These are phyloP conservation scores for Aureobasidium sp. DNA, from an alignment of 2,329 filamentous ascomycete species.

Conservation along the genomic window DNA sequence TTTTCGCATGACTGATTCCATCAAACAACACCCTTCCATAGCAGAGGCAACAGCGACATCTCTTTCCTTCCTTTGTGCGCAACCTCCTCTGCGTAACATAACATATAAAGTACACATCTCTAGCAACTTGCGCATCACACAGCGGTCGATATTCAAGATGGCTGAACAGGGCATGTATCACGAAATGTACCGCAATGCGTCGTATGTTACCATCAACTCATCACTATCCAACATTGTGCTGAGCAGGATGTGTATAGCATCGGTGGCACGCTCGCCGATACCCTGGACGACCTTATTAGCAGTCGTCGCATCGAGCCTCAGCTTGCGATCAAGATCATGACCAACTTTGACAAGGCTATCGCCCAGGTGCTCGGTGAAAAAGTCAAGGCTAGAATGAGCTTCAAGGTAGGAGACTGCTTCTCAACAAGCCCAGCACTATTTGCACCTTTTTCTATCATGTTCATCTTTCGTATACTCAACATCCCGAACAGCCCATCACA, in stretches of 20 bases:
- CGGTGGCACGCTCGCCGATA: conserved; percentile 87
- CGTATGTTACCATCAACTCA: conserved; percentile 50
- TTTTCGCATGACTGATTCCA: not conserved
- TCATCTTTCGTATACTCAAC: not conserved
- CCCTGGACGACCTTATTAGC: conserved; percentile 92
- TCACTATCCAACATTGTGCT: conserved; percentile 16
- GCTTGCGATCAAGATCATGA: conserved; percentile 95
- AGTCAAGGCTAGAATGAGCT: conserved; percentile 73
- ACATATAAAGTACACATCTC: not conserved
- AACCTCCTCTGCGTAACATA: not conserved
- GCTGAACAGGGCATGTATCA: conserved; percentile 55
- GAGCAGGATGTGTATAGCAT: conserved; percentile 53
- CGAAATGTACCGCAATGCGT: conserved; percentile 96
- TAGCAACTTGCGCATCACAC: not conserved
- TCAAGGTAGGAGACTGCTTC: not conserved
- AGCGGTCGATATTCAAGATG: conserved; percentile 29
- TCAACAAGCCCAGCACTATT: not conserved
- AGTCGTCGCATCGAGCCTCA: conserved; percentile 94
- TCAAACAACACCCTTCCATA: conserved; percentile 19
- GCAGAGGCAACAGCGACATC: conserved; percentile 17
- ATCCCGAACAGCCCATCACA: not conserved
- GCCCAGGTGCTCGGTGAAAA: conserved; percentile 86
- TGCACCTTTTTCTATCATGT: not conserved
- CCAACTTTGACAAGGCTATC: conserved; percentile 89
- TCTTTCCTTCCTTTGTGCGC: conserved; percentile 1